Evolutionary conservation across 805 yeast species (phyloP), one percentile per base, ranked within the genome.

Genomic region (Starmera caribaea): DNA sequence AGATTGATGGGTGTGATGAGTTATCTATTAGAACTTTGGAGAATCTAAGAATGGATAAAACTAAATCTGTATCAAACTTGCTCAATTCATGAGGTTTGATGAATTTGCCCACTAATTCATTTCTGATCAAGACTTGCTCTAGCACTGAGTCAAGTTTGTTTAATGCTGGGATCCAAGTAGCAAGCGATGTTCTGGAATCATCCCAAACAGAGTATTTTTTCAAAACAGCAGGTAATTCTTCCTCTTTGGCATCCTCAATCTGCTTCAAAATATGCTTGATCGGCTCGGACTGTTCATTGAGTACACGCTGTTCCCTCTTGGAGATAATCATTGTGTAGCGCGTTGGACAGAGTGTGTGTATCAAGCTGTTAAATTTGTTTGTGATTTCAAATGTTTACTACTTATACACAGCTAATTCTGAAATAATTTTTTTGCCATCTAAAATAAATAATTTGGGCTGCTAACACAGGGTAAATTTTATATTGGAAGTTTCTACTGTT

Each of bases 81-180:
- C 60, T 51, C 41, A 84, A 65, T 13, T 63, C 63, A 24, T 59
- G 60, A 15, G 84, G 67, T 34, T 59, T 68, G 4, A 76, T 71
- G 38, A 59, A 50, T 15, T 69, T 71, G 12, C 66, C 65, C 30
- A 64, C 68, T 39, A 79, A 58, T 29, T 57, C 59, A 50, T 85
- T 81, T 44, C 74, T 74, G 8, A 60, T 60, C 13, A 82, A 71
- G 16, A 71, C 62, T 4, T 51, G 49, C 38, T 77, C 82, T 39
- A 85, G 62, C 7, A 85, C 68, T 11, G 65, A 69, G 54, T 89
- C 96, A 52, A 89, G 76, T 49, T 80, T 67, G 57, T 87, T 82
- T 49, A 90, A 64, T 1, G 85, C 76, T 0, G 81, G 72, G 26
- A 84, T 73, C 92, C 95, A 89, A 43, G 79, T 79, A 44, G 71